Base-by-base conservation (phyloP, 306 rosid species). In the Crataegus laevigata region DNA sequence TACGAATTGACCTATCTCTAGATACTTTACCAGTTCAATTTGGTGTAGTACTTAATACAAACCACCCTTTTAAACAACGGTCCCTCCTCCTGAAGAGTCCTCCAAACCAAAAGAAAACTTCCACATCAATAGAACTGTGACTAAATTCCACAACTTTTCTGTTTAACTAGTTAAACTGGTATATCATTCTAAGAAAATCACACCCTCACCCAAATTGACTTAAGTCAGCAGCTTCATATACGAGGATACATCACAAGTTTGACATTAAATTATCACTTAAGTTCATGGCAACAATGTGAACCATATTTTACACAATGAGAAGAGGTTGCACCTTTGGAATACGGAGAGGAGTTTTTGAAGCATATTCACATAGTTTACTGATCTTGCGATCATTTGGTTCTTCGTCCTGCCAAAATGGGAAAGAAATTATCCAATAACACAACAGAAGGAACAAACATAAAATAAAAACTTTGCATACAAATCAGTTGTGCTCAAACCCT, bases 371-470 rank as follows among this genome's bases (percentile, higher is more conserved):
- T 73, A 90, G 81, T 71, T 92, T 92, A 73, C 91, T 70, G 47
- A 92, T 92, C 87, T 61, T 90, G 42, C 97, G 89, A 40, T 92
- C 97, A 62, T 92, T 92, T 13, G 96, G 96, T 80, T 87, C 88
- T 67, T 92, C 96, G 22, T 85, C 97, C 96, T 92, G 85, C 75
- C 68, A 80, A 62, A 54, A 68, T 51, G 69, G 8, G 52, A 34
- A 15, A 25, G 3, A 52, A 21, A 36, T 51, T 50, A 60, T 77
- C n/a, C 34, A 71, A 40, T 63, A 70, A 82, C 62, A 60, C 75
- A 19, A 78, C 52, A 22, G 11, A 25, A 72, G 66, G 69, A 69
- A 29, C 54, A 42, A 50, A 58, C 67, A 57, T 36, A 8, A 22
- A 34, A 8, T 58, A 29, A 17, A 25, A 58, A 57, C 22, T 36